These are phyloP conservation scores for Dillenia suffruticosa DNA, from an alignment of 164 flowering plant genomes.

Conservation along the genomic window DNA sequence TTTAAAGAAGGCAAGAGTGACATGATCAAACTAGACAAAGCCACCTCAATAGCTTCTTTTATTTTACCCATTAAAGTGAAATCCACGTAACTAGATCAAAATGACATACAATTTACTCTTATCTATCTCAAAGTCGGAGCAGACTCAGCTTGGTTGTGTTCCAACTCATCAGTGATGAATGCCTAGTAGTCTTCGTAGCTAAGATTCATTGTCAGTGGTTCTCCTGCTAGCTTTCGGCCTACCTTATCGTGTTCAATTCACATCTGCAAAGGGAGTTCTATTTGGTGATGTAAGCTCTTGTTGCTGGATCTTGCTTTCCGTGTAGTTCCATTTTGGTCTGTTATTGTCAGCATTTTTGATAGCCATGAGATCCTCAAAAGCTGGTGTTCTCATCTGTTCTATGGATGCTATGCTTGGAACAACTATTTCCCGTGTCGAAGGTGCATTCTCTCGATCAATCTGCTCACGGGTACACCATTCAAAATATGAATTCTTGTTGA, in stretches of 20 bases:
- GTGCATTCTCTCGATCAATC: slow-evolving; percentile 42
- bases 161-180: too few species aligned
- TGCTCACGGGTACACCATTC: slow-evolving; percentile 19
- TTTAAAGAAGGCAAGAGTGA: too few species aligned
- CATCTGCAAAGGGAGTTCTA: slow-evolving; percentile 54
- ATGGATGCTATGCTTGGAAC: slow-evolving; percentile 62
- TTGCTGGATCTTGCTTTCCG: slow-evolving; percentile 30
- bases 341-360: slow-evolving; percentile 15
- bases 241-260: slow-evolving; percentile 23
- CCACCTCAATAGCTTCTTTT: too few species aligned
- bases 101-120: too few species aligned
- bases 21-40: too few species aligned
- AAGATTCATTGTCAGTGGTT: not conserved
- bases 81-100: too few species aligned
- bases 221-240: not conserved
- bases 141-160: too few species aligned
- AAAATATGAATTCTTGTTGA: not conserved
- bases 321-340: slow-evolving; percentile 15
- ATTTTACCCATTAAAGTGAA: too few species aligned
- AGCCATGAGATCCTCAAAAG: slow-evolving; percentile 16
- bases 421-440: slow-evolving; percentile 30
- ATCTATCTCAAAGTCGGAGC: too few species aligned
- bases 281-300: slow-evolving; percentile 22
- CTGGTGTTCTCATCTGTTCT: slow-evolving; percentile 51
- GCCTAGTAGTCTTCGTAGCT: too few species aligned